phyloP scores from a whole-genome alignment of 176 grass and related monocot species.

The Eremochloa ophiuroides region DNA sequence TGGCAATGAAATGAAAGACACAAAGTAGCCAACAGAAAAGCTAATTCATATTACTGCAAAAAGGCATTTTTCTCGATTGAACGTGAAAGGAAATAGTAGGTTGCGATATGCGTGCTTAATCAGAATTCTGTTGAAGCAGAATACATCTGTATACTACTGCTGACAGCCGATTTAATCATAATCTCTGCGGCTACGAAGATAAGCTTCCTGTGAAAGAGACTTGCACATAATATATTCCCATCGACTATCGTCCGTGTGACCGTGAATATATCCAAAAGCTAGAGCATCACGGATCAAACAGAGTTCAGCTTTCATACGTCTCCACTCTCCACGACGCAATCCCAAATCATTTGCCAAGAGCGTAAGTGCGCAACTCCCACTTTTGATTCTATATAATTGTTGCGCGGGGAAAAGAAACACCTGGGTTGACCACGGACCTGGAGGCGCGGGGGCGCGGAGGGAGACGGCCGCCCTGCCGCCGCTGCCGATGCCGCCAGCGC shows the following conservation, averaged over 20 bases:
- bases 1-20: not conserved
- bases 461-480: not conserved
- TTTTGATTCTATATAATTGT: not conserved
- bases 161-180: not conserved
- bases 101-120: not conserved
- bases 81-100: not conserved
- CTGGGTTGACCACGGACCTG: constrained; percentile 28
- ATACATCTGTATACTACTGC: not conserved
- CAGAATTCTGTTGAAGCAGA: not conserved
- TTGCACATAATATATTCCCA: not conserved
- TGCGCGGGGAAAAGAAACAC: not conserved
- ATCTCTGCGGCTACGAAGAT: not conserved
- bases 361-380: not conserved
- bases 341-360: not conserved
- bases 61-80: not conserved
- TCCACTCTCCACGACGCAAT: too few relatives aligned
- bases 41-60: not conserved
- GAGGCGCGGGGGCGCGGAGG: constrained; percentile 9
- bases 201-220: not conserved
- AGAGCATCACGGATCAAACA: not conserved
- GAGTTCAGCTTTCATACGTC: not conserved
- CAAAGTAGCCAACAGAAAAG: not conserved
- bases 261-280: not conserved
- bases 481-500: too few relatives aligned
- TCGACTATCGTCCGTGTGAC: not conserved